Conservation (phyloP, 495 filamentous ascomycete species). For the Tuber borchii region DNA sequence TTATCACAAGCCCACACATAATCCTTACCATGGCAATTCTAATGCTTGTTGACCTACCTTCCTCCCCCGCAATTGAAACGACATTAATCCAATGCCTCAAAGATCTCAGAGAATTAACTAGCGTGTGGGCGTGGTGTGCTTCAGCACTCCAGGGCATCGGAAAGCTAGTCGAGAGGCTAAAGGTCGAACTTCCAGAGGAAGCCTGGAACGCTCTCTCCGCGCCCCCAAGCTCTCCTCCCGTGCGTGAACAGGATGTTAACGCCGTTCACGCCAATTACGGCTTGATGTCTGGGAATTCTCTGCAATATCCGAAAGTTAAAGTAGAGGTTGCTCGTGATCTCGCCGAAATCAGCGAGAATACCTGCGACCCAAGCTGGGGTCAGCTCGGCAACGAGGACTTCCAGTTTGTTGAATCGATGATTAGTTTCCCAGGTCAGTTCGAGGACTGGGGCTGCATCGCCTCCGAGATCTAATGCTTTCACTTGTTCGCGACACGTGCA, state of each 20-base stretch:
- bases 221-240: background rate
- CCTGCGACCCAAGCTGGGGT: slow-evolving; percentile 20
- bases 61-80: slow-evolving; percentile 11
- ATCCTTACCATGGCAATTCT: slow-evolving; percentile 26
- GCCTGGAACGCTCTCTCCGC: slow-evolving; percentile 17
- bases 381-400: slow-evolving; percentile 21
- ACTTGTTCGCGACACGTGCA: background rate
- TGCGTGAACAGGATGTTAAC: slow-evolving; percentile 11
- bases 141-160: slow-evolving; percentile 18
- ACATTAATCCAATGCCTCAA: slow-evolving; percentile 22
- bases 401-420: slow-evolving; percentile 29
- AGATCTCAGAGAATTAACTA: slow-evolving; percentile 26
- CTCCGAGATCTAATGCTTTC: slow-evolving; percentile 9
- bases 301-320: slow-evolving; percentile 17
- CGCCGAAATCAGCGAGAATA: slow-evolving; percentile 6
- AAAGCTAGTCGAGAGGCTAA: slow-evolving; percentile 12
- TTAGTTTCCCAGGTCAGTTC: slow-evolving; percentile 21
- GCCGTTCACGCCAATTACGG: slow-evolving; percentile 7
- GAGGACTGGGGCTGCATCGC: slow-evolving; percentile 28
- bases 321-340: slow-evolving; percentile 17
- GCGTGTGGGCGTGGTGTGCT: slow-evolving; percentile 31
- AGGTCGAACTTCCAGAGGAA: slow-evolving; percentile 26
- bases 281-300: slow-evolving; percentile 7
- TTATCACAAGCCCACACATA: slow-evolving; percentile 32
- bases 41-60: slow-evolving; percentile 30